Evolutionary conservation across 2,329 filamentous ascomycete genomes (phyloP).

Genomic region (Biscogniauxia sp.): DNA sequence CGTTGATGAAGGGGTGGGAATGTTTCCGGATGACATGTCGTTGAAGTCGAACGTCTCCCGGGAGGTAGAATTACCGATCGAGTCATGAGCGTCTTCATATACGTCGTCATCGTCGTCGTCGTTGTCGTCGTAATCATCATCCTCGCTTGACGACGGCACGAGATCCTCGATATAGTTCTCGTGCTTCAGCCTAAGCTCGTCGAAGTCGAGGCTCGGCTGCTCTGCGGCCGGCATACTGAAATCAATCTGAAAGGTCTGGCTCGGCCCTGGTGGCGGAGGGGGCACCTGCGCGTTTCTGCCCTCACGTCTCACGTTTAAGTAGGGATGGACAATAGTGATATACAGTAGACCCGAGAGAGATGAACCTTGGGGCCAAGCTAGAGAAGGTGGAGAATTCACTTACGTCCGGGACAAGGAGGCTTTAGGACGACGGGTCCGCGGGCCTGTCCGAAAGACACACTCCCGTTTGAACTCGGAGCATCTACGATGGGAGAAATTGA

Average conservation of each 20-base stretch:
- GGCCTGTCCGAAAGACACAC: constrained; percentile 50
- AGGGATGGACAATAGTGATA: background rate
- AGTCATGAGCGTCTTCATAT: constrained; percentile 5
- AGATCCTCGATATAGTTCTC: constrained; percentile 41
- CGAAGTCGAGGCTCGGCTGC: constrained; percentile 40
- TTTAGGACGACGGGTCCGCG: constrained; percentile 48
- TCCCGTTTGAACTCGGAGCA: constrained; percentile 53
- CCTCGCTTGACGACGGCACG: constrained; percentile 24
- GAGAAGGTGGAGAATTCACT: constrained; percentile 22
- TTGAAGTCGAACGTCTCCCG: constrained; percentile 25
- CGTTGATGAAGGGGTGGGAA: constrained; percentile 26
- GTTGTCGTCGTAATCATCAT: constrained; percentile 16
- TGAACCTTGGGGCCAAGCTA: constrained; percentile 9
- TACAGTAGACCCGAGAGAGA: background rate
- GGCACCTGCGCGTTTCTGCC: constrained; percentile 21
- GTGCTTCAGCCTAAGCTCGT: constrained; percentile 44
- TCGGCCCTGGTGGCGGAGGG: constrained; percentile 39
- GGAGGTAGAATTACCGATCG: constrained; percentile 2
- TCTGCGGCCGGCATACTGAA: constrained; percentile 44
- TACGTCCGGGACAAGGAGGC: constrained; percentile 39
- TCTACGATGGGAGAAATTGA: constrained; percentile 30
- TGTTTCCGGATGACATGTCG: constrained; percentile 24
- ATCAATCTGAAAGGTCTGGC: constrained; percentile 53
- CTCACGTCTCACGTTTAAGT: background rate
- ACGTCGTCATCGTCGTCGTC: constrained; percentile 25